These are phyloP conservation scores for Thecaphora thlaspeos DNA, from an alignment of 1,284 basidiomycete genomes.

Conservation along the genomic window DNA sequence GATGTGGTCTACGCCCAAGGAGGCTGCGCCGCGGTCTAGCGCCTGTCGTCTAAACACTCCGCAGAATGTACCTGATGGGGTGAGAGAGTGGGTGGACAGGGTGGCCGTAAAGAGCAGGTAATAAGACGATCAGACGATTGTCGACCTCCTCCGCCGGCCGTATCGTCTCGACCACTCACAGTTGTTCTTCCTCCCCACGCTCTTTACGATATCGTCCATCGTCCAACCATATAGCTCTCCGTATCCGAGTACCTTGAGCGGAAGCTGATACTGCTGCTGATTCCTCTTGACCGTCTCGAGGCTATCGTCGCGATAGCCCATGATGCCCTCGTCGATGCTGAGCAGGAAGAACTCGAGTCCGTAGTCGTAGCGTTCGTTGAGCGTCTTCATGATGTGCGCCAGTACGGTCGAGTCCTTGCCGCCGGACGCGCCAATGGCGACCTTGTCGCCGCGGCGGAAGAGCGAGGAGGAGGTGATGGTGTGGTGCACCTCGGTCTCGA, in stretches of 20 bases:
- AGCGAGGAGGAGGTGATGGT: conserved; percentile 72
- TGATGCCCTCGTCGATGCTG: conserved; percentile 98
- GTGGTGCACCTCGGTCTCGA: conserved; percentile 97
- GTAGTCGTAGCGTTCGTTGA: conserved; percentile 92
- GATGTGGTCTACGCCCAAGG: conserved; percentile 90
- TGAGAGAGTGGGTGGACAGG: too few relatives aligned
- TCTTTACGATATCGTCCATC: conserved; percentile 92
- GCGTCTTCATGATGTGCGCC: conserved; percentile 90
- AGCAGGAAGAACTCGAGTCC: conserved; percentile 87
- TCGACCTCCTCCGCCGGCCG: too few relatives aligned
- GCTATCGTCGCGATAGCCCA: conserved; percentile 95
- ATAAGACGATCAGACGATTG: too few relatives aligned
- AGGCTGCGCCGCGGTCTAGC: conserved; percentile 86
- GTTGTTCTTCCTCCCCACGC: conserved; percentile 95
- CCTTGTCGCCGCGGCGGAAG: conserved; percentile 86
- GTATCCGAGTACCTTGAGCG: conserved; percentile 93
- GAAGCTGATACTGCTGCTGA: conserved; percentile 89
- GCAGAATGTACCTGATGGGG: conserved; percentile 74
- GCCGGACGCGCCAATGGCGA: conserved; percentile 96
- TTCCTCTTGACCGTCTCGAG: conserved; percentile 98
- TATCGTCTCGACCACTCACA: too few relatives aligned
- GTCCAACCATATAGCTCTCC: conserved; percentile 98
- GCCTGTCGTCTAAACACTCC: conserved; percentile 96
- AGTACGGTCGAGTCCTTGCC: conserved; percentile 99
- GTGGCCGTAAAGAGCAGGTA: too few relatives aligned